These are phyloP conservation scores for Beauveria varroae DNA, from an alignment of 2,329 filamentous ascomycete species.

Conservation along the genomic window DNA sequence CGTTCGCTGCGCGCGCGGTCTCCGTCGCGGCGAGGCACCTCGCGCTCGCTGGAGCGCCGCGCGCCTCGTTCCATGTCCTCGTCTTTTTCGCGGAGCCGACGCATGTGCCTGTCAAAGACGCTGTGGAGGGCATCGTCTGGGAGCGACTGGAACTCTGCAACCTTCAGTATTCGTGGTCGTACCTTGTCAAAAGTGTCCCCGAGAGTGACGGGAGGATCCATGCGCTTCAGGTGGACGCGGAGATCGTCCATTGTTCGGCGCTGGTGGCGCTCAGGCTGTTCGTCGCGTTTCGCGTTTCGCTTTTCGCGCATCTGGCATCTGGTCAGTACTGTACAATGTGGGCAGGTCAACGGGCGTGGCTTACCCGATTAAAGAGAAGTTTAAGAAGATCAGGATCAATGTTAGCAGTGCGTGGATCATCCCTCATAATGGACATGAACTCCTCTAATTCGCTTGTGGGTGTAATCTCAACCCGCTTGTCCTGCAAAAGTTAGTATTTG, in stretches of 20 bases:
- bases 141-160: conserved; percentile 77
- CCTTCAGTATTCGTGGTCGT: conserved; percentile 68
- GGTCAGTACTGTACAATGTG: neutral
- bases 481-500: conserved; percentile 45
- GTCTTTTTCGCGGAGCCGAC: conserved; percentile 84
- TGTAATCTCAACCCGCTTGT: conserved; percentile 86
- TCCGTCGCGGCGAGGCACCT: conserved; percentile 53
- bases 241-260: conserved; percentile 78
- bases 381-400: conserved; percentile 72
- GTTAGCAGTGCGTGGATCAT: conserved; percentile 81
- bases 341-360: conserved; percentile 19
- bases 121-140: conserved; percentile 75
- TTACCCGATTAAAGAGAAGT: conserved; percentile 75
- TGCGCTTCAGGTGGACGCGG: conserved; percentile 77
- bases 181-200: conserved; percentile 87
- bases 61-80: conserved; percentile 66
- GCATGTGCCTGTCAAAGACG: conserved; percentile 88
- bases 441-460: conserved; percentile 82
- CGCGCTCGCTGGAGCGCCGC: conserved; percentile 46
- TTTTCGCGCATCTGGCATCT: conserved; percentile 69
- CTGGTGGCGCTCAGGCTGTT: conserved; percentile 78
- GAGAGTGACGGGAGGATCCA: conserved; percentile 73
- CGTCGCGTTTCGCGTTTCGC: conserved; percentile 71
- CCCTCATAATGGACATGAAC: conserved; percentile 73
- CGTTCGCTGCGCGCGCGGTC: conserved; percentile 53